Percentiles rank a stretch among this genome's conserved stretches.
Evolutionary conservation across 768 basidiomycete genomes (phyloP).

Genomic region (Cyclocybe aegerita): DNA sequence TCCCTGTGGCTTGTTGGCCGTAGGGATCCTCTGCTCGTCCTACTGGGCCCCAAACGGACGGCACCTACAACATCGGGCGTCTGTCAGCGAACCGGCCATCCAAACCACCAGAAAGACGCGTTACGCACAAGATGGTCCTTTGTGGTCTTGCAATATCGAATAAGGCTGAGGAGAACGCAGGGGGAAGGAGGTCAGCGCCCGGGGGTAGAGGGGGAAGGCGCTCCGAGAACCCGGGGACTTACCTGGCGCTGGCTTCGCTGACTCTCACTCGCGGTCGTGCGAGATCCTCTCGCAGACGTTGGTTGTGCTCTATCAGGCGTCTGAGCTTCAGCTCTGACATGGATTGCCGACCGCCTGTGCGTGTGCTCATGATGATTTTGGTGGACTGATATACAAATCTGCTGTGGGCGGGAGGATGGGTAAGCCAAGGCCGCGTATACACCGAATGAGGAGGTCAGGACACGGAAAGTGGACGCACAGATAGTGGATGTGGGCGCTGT

Average conservation of each 20-base stretch:
- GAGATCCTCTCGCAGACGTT: conserved; percentile 86
- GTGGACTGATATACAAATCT: conserved; percentile 6
- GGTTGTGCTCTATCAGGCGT: conserved; percentile 91
- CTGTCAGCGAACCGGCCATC: background rate
- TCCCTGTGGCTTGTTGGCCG: conserved; percentile 60
- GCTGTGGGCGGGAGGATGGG: conserved; percentile 9
- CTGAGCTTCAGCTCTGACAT: conserved; percentile 99
- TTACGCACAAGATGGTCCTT: conserved; percentile 67
- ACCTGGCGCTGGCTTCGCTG: conserved; percentile 91
- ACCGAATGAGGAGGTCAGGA: background rate
- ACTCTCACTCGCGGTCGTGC: conserved; percentile 86
- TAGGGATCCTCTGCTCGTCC: conserved; percentile 92
- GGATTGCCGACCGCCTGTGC: conserved; percentile 71
- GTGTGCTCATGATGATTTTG: conserved; percentile 50
- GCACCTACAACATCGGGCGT: conserved; percentile 54
- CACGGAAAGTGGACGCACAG: background rate
- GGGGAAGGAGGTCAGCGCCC: conserved; percentile 10
- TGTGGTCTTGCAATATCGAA: conserved; percentile 92
- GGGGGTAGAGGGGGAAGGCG: conserved; percentile 4
- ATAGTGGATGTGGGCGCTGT: background rate
- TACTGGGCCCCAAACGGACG: conserved; percentile 97
- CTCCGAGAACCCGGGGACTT: conserved; percentile 24
- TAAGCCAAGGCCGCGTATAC: conserved; percentile 4
- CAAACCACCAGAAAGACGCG: background rate
- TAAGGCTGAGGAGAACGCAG: conserved; percentile 57